Conservation (phyloP, 371 early-diverging fungal genomes). For the Rhizopus stolonifer region DNA sequence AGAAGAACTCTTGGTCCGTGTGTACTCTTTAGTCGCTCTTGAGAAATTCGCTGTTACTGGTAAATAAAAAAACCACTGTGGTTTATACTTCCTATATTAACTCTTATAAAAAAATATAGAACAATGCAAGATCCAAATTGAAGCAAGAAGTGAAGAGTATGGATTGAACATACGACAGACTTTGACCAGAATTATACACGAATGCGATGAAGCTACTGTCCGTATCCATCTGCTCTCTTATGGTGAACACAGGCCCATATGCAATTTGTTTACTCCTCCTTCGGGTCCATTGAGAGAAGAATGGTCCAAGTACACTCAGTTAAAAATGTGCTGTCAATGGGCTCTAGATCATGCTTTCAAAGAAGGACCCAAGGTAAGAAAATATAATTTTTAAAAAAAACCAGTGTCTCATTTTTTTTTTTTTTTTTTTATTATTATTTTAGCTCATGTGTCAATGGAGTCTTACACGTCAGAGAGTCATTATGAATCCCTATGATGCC, state of each 20-base stretch:
- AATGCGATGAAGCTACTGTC: constrained; percentile 35
- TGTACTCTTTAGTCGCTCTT: constrained; percentile 41
- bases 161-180: constrained; percentile 28
- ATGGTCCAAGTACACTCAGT: constrained; percentile 43
- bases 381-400: background rate
- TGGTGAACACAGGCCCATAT: constrained; percentile 9
- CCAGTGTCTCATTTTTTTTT: background rate
- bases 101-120: too few species aligned
- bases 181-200: constrained; percentile 25
- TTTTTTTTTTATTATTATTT: background rate
- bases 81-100: background rate
- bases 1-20: constrained; percentile 35
- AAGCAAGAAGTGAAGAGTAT: constrained; percentile 26
- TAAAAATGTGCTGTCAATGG: constrained; percentile 44
- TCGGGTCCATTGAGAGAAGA: constrained; percentile 35
- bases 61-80: constrained; percentile 2
- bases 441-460: constrained; percentile 38
- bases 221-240: constrained; percentile 17
- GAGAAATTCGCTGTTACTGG: constrained; percentile 53
- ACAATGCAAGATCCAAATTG: constrained; percentile 27
- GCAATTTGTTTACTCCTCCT: constrained; percentile 30
- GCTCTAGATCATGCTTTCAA: constrained; percentile 42
- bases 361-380: constrained; percentile 22
- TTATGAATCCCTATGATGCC: constrained; percentile 49
- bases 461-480: constrained; percentile 26